Percentiles rank a stretch among this genome's conserved stretches.
phyloP scores from a whole-genome alignment of 23 red algal species.

The Gracilaria vermiculophylla region DNA sequence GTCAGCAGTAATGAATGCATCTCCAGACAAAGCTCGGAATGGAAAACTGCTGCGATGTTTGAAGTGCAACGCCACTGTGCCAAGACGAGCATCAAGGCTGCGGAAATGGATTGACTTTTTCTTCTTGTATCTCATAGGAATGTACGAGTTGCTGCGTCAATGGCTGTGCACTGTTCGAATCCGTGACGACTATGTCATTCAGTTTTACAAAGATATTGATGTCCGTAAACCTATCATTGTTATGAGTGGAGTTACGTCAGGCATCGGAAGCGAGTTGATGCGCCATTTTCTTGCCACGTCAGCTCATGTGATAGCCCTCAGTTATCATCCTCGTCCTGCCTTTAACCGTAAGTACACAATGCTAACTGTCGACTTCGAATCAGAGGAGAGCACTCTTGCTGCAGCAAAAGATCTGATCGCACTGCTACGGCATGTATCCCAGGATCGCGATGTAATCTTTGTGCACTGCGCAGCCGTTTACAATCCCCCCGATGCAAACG shows the following conservation, averaged over 20 bases:
- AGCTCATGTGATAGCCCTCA: constrained; percentile 28
- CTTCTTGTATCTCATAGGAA: constrained; percentile 36
- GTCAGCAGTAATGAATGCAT: not conserved
- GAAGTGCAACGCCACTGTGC: not conserved
- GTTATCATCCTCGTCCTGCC: not conserved
- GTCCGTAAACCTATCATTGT: constrained; percentile 20
- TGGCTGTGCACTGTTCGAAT: not conserved
- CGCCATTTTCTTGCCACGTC: not conserved
- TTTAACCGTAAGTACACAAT: not conserved
- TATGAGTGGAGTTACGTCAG: constrained; percentile 40
- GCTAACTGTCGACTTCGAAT: constrained; percentile 29
- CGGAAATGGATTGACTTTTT: constrained; percentile 23
- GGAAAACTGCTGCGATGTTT: not conserved
- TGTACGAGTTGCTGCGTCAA: constrained; percentile 45
- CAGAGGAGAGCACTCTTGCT: not conserved
- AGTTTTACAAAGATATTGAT: not conserved
- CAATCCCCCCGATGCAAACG: not conserved
- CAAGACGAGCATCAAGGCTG: not conserved
- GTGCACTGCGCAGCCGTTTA: constrained; percentile 55
- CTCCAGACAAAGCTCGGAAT: not conserved
- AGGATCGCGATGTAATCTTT: not conserved
- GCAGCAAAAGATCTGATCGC: not conserved
- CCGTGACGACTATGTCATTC: not conserved
- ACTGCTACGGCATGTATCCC: not conserved
- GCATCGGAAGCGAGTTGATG: constrained; percentile 37